Evolutionary conservation across 129 eudicot species (phyloP).

Genomic region (Helichrysum umbraculigerum): DNA sequence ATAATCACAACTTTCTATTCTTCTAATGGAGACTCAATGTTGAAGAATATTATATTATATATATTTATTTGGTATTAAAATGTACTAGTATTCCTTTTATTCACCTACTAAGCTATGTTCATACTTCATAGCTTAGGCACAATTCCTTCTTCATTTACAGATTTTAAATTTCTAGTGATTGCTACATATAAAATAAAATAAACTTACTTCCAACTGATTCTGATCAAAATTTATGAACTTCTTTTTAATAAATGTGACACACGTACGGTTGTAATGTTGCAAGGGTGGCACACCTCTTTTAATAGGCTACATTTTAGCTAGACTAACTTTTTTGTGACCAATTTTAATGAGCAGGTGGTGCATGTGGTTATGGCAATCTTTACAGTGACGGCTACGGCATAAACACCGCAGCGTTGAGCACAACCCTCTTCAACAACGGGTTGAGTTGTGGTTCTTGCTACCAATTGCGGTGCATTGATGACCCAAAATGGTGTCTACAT

Average conservation of each 20-base stretch:
- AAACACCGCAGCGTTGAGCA: constrained; percentile 68
- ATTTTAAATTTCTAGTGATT: not conserved
- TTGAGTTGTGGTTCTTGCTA: constrained; percentile 61
- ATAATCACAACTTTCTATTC: no score
- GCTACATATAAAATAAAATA: not conserved
- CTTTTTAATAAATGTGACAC: constrained; percentile 17
- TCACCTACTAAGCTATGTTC: not conserved
- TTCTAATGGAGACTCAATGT: no score
- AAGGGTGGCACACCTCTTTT: constrained; percentile 19
- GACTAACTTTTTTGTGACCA: constrained; percentile 25
- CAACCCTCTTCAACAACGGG: constrained; percentile 58
- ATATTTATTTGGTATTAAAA: no score
- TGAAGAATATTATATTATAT: no score
- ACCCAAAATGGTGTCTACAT: constrained; percentile 56
- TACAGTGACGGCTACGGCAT: constrained; percentile 69
- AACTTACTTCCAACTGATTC: not conserved
- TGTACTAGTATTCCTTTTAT: not conserved
- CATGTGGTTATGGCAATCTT: constrained; percentile 70
- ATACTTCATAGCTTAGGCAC: not conserved
- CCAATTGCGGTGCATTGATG: constrained; percentile 48
- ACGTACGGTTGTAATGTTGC: constrained; percentile 27
- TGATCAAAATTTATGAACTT: not conserved
- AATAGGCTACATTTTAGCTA: not conserved
- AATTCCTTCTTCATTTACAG: not conserved
- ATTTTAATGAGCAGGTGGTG: constrained; percentile 48